A percentile compares a stretch with the other conserved stretches of the same genome.
Conservation (phyloP, 140 eudicot species). For the Stevia rebaudiana region DNA sequence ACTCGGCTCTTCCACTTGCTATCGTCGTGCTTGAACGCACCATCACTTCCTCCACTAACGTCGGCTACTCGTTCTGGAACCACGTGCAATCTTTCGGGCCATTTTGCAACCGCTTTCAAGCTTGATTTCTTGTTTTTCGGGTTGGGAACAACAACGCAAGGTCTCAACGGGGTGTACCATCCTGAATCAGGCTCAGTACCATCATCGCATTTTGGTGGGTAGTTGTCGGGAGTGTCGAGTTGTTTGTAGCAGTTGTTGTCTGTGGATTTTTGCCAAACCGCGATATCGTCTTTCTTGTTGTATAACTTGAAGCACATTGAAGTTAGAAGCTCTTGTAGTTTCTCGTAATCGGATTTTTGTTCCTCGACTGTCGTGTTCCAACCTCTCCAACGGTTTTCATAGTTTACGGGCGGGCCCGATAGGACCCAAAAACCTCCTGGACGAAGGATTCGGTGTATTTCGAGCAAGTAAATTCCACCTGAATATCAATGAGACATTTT, state of each 20-base stretch:
- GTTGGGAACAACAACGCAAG: conserved; percentile 71
- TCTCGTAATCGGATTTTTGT: conserved; percentile 72
- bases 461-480: conserved; percentile 96
- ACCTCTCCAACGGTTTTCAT: conserved; percentile 80
- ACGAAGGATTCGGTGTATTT: conserved; percentile 81
- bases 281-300: conserved; percentile 78
- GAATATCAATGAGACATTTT: conserved; percentile 12
- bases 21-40: conserved; percentile 64
- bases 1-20: conserved; percentile 70
- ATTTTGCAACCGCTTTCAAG: conserved; percentile 50
- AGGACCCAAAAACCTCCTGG: conserved; percentile 98
- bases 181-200: conserved; percentile 92
- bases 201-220: conserved; percentile 87
- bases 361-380: conserved; percentile 88
- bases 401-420: conserved; percentile 94
- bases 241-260: conserved; percentile 69
- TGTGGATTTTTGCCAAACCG: conserved; percentile 76
- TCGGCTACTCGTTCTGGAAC: conserved; percentile 79
- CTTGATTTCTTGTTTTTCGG: conserved; percentile 42
- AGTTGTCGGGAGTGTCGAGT: conserved; percentile 61
- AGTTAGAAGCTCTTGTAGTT: conserved; percentile 63
- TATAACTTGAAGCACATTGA: conserved; percentile 83
- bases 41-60: conserved; percentile 68
- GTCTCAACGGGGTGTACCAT: conserved; percentile 88
- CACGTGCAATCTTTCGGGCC: conserved; percentile 68